Evolutionary conservation across 208 protist species (phyloP).

Genomic region (Crithidia acanthocephali): DNA sequence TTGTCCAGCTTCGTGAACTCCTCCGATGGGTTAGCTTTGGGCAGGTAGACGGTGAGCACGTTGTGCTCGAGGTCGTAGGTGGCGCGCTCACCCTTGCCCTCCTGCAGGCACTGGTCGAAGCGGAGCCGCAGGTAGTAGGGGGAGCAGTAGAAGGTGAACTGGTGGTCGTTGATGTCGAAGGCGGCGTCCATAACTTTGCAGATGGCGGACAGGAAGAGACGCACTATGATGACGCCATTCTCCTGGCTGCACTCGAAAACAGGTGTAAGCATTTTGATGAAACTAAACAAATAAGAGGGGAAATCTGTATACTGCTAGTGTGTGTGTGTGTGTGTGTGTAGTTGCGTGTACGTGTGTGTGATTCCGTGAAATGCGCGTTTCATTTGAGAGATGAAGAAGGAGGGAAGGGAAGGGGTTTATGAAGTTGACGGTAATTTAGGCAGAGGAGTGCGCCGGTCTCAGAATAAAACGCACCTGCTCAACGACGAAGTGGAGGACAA

Average conservation of each 20-base stretch:
- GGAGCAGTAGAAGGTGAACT: constrained; percentile 90
- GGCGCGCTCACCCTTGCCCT: constrained; percentile 74
- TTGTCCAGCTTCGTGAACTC: constrained; percentile 87
- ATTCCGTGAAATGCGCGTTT: too few relatives aligned
- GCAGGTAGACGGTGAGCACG: constrained; percentile 77
- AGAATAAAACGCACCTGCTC: too few relatives aligned
- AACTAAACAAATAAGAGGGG: too few relatives aligned
- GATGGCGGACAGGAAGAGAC: constrained; percentile 71
- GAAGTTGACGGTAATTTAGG: too few relatives aligned
- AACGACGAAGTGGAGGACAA: too few relatives aligned
- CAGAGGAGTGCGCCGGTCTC: too few relatives aligned
- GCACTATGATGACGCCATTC: constrained; percentile 79
- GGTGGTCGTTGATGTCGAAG: constrained; percentile 79
- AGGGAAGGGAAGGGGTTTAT: too few relatives aligned
- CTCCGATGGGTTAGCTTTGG: constrained; percentile 74
- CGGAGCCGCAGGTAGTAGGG: constrained; percentile 92
- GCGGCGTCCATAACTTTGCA: constrained; percentile 80
- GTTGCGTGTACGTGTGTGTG: too few relatives aligned
- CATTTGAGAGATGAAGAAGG: too few relatives aligned
- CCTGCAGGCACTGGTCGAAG: constrained; percentile 80
- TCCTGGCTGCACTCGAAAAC: constrained; percentile 84
- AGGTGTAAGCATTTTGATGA: constrained; percentile 78
- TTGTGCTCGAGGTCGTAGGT: constrained; percentile 84
- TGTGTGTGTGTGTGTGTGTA: too few relatives aligned
- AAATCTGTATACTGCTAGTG: too few relatives aligned